Conservation (phyloP, 1,284 basidiomycete genomes). For the Trichosporon faecale region DNA sequence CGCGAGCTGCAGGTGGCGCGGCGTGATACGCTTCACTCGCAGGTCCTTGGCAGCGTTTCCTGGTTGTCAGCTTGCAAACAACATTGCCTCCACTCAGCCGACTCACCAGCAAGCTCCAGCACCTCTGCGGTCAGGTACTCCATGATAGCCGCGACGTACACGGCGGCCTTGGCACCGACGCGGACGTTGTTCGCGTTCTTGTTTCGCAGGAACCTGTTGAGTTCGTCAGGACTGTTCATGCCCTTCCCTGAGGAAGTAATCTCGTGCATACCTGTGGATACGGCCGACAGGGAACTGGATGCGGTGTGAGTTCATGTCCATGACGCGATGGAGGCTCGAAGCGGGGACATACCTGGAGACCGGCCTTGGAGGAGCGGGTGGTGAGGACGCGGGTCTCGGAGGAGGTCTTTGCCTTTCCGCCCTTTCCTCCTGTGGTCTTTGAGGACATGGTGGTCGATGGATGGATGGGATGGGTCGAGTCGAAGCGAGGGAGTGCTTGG, state of each 20-base stretch:
- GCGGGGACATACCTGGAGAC: constrained; percentile 66
- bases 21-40: constrained; percentile 92
- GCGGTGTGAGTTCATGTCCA: constrained; percentile 1
- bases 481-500: constrained; percentile 16
- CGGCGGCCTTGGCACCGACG: constrained; percentile 53
- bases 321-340: not conserved
- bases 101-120: constrained; percentile 54
- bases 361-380: constrained; percentile 77
- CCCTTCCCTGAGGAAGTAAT: not conserved
- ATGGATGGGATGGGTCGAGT: constrained; percentile 23
- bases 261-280: constrained; percentile 42
- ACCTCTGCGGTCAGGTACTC: constrained; percentile 55
- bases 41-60: constrained; percentile 97
- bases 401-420: constrained; percentile 54
- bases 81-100: not conserved
- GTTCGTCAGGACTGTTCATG: not conserved
- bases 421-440: constrained; percentile 52
- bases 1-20: constrained; percentile 64
- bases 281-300: constrained; percentile 48
- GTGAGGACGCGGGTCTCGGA: constrained; percentile 56
- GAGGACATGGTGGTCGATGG: constrained; percentile 41
- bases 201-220: constrained; percentile 77
- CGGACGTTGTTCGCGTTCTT: constrained; percentile 84
- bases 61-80: constrained; percentile 38
- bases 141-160: constrained; percentile 53